Evolutionary conservation across 129 eudicot species (phyloP), one percentile per base, ranked within the genome.

Genomic region (Flaveria bidentis): DNA sequence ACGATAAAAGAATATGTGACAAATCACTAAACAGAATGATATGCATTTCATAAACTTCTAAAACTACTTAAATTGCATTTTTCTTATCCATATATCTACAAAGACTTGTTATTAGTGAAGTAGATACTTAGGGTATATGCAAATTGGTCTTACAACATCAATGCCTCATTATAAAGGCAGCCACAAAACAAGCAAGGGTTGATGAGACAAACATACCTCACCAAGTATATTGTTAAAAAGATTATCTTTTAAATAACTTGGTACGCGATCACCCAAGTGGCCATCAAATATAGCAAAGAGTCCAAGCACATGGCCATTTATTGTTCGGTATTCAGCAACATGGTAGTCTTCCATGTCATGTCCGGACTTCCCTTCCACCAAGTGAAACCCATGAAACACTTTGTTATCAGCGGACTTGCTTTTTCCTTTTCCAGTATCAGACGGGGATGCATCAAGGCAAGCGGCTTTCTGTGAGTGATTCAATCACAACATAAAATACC

Each of bases 341-440:
- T 90, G 96, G 73, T 90, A 90, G 69, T 90, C 96, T 77, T 90
- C 96, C 96, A 90, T 90, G 78, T 90, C 90, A 80, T 90, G 96
- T 11, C 92, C 92, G 23, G 96, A 88, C 76, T 85, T 76, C 6
- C 96, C 96, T 82, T 90, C 83, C 12, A 90, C 96, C 84, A 90
- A 84, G 65, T 87, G 87, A 76, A 90, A 90, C 11, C 96, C 96
- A 70, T 90, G 96, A 22, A 75, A 74, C 64, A 90, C 90, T 78
- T 80, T 82, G 41, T 49, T 87, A 71, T 67, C 82, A 47, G 87
- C 62, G 5, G 90, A 77, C 79, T 85, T 85, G 78, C 92, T 85
- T 80, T 82, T 85, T 69, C 96, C 96, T 82, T 84, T 87, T 30
- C 90, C 96, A 28, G 87, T 85, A 67, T 87, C 92, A 1, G 91